These are phyloP conservation scores for Trichoderma harzianum DNA, from an alignment of 2,329 filamentous ascomycete species.

Conservation along the genomic window DNA sequence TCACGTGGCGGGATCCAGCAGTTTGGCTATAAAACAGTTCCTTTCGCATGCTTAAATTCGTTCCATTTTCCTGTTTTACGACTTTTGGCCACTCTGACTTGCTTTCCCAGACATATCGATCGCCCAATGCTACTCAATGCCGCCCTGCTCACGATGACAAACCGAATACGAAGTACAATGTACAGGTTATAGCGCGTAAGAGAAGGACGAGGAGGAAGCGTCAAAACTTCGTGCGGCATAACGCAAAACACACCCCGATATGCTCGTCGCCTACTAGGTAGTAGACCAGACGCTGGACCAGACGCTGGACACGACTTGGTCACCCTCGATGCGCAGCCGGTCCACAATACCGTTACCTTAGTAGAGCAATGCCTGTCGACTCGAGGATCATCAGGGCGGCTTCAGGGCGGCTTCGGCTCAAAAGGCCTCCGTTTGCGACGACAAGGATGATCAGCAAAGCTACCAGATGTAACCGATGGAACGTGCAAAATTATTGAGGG, in stretches of 20 bases:
- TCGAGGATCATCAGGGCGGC: not conserved
- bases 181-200: not conserved
- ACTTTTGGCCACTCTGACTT: not conserved
- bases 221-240: not conserved
- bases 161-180: not conserved
- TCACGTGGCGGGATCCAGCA: slow-evolving; percentile 4
- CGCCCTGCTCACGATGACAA: not conserved
- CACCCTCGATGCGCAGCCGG: not conserved
- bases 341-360: not conserved
- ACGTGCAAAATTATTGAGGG: not conserved
- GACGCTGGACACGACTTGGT: not conserved
- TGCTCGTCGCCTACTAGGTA: not conserved
- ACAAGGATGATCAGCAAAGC: not conserved
- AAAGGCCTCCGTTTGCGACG: not conserved
- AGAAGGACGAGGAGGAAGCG: not conserved
- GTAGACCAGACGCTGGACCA: not conserved
- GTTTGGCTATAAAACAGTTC: slow-evolving; percentile 8
- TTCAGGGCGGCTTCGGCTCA: not conserved
- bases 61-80: not conserved
- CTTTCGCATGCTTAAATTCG: not conserved
- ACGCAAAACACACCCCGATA: not conserved
- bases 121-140: not conserved
- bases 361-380: not conserved
- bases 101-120: not conserved
- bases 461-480: not conserved